phyloP scores from a whole-genome alignment of 345 rosid species.

The Bruguiera gymnorhiza region DNA sequence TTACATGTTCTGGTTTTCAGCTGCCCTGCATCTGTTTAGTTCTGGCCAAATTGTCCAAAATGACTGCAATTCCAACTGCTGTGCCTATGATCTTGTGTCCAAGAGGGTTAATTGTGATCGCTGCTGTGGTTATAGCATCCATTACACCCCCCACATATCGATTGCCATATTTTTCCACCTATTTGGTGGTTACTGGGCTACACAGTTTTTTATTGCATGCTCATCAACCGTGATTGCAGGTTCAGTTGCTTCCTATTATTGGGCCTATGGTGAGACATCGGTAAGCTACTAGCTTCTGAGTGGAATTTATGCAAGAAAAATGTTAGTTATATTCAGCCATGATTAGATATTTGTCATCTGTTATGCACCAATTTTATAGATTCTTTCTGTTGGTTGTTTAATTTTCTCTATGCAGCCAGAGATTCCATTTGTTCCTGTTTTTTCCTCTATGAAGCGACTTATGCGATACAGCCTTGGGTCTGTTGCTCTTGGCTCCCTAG shows the following conservation, averaged over 20 bases:
- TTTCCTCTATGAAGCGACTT: constrained; percentile 91
- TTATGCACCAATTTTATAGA: not conserved
- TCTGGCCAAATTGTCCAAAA: constrained; percentile 81
- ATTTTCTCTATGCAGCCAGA: constrained; percentile 57
- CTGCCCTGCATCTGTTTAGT: constrained; percentile 86
- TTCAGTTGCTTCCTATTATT: constrained; percentile 93
- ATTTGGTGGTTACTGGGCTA: constrained; percentile 96
- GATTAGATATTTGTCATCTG: not conserved
- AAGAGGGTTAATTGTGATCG: constrained; percentile 80
- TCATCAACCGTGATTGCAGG: constrained; percentile 90
- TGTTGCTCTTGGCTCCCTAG: constrained; percentile 87
- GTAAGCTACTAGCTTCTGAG: constrained; percentile 39
- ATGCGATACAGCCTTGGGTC: constrained; percentile 86
- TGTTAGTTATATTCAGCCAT: not conserved
- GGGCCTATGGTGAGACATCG: constrained; percentile 86
- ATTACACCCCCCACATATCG: constrained; percentile 88
- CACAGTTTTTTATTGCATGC: constrained; percentile 79
- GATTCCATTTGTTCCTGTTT: constrained; percentile 91
- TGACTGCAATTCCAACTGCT: constrained; percentile 78
- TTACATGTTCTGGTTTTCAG: constrained; percentile 94
- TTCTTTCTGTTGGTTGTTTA: not conserved
- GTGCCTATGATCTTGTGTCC: constrained; percentile 76
- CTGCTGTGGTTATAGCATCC: constrained; percentile 88
- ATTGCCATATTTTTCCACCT: constrained; percentile 87
- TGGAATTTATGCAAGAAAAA: not conserved